Conservation (phyloP, 495 filamentous ascomycete genomes). For the Penicillium subrubescens region DNA sequence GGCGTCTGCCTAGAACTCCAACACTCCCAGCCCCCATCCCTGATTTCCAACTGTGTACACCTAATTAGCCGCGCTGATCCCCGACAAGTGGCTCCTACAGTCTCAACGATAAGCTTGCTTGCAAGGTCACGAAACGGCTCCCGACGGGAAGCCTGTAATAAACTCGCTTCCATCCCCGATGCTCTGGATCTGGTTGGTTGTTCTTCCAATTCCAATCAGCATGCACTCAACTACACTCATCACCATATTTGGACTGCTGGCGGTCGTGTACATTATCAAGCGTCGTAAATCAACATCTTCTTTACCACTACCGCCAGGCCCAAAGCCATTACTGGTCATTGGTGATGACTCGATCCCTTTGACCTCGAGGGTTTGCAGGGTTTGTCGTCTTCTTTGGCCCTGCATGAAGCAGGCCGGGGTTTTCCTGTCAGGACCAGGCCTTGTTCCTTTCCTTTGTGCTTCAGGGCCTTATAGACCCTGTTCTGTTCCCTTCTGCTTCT, state of each 20-base stretch:
- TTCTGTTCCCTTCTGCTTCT: no score
- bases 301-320: constrained; percentile 54
- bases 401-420: no score
- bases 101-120: neutral
- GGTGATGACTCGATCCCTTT: no score
- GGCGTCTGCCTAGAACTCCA: neutral
- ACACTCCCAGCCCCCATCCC: neutral
- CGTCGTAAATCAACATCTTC: neutral
- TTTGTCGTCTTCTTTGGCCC: no score
- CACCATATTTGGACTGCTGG: neutral
- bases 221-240: neutral
- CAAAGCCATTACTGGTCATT: constrained; percentile 54
- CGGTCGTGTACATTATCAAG: neutral
- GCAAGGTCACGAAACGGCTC: neutral
- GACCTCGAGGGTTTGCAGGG: no score
- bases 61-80: neutral
- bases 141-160: neutral
- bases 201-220: neutral
- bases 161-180: neutral
- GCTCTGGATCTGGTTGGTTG: neutral
- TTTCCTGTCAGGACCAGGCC: no score
- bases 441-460: no score
- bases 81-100: neutral
- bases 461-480: no score
- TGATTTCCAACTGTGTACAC: neutral